Percentiles rank a stretch among this genome's conserved stretches.
Evolutionary conservation across 2,329 filamentous ascomycete species (phyloP).

Genomic region (Calonectria henricotiae): DNA sequence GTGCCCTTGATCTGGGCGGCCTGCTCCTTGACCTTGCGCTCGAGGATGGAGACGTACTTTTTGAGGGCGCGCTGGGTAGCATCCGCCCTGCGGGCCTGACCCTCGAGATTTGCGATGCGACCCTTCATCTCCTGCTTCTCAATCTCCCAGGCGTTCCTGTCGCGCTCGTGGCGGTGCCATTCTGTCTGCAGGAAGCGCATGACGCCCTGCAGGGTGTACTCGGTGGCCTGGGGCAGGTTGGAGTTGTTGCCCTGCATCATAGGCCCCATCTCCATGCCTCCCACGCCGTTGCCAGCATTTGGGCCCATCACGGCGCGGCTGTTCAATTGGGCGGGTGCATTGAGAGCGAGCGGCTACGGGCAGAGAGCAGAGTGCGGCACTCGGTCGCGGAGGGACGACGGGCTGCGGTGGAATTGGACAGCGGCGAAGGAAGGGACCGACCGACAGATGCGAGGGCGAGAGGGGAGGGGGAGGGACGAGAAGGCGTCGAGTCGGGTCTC

Average conservation of each 20-base stretch:
- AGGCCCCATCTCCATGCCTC: constrained; percentile 64
- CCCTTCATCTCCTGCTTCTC: constrained; percentile 99
- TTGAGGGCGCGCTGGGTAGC: constrained; percentile 90
- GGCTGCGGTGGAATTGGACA: constrained; percentile 38
- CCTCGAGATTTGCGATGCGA: constrained; percentile 94
- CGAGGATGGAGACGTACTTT: constrained; percentile 91
- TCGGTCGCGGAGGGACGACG: constrained; percentile 43
- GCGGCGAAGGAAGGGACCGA: constrained; percentile 31
- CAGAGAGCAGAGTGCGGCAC: constrained; percentile 45
- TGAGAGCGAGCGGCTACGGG: constrained; percentile 54
- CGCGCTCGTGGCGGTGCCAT: constrained; percentile 98
- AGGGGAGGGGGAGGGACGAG: background rate
- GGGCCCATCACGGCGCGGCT: constrained; percentile 62
- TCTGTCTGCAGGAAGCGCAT: constrained; percentile 99
- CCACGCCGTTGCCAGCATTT: constrained; percentile 64
- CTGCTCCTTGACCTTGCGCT: constrained; percentile 90
- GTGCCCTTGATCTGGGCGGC: constrained; percentile 77
- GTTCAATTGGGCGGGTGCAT: constrained; percentile 59
- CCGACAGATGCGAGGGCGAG: constrained; percentile 11
- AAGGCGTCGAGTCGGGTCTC: background rate
- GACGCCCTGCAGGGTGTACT: constrained; percentile 81
- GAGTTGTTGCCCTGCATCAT: constrained; percentile 65
- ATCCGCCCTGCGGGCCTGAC: constrained; percentile 88
- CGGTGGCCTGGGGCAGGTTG: constrained; percentile 73
- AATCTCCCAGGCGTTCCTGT: constrained; percentile 98